Percentiles rank a stretch among this genome's conserved stretches.
phyloP scores from a whole-genome alignment of 1,284 basidiomycete species.

The Trametes pubescens region DNA sequence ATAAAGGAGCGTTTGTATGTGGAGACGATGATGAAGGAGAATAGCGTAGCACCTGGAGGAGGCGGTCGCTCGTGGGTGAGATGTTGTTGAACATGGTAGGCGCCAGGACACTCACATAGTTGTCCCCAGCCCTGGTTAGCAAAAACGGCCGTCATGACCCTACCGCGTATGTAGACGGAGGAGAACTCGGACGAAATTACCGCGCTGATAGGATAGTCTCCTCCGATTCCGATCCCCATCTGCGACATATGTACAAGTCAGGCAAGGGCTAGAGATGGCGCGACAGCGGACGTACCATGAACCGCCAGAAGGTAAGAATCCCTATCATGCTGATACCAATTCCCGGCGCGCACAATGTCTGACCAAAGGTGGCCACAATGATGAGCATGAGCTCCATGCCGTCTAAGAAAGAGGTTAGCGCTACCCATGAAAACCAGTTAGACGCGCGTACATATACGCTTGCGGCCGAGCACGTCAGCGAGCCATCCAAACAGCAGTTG shows the following conservation, averaged over 20 bases:
- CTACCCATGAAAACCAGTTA: slow-evolving; percentile 38
- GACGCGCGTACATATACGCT: slow-evolving; percentile 67
- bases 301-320: slow-evolving; percentile 75
- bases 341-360: slow-evolving; percentile 65
- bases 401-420: slow-evolving; percentile 49
- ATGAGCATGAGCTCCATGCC: slow-evolving; percentile 79
- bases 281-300: slow-evolving; percentile 52
- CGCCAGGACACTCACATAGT: slow-evolving; percentile 52
- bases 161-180: slow-evolving; percentile 73
- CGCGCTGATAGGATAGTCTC: slow-evolving; percentile 73
- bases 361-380: slow-evolving; percentile 68
- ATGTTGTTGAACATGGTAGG: neutral
- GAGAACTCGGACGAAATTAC: slow-evolving; percentile 83
- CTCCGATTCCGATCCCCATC: slow-evolving; percentile 79
- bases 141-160: slow-evolving; percentile 79
- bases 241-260: slow-evolving; percentile 35
- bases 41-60: slow-evolving; percentile 64
- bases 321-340: slow-evolving; percentile 75
- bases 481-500: slow-evolving; percentile 79
- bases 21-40: slow-evolving; percentile 71
- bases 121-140: slow-evolving; percentile 77
- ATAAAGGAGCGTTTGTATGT: slow-evolving; percentile 75
- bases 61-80: slow-evolving; percentile 28
- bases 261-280: neutral
- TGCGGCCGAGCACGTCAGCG: slow-evolving; percentile 76